Conservation (phyloP, 2,329 filamentous ascomycete genomes). For the Neophaeococcomyces aloes region DNA sequence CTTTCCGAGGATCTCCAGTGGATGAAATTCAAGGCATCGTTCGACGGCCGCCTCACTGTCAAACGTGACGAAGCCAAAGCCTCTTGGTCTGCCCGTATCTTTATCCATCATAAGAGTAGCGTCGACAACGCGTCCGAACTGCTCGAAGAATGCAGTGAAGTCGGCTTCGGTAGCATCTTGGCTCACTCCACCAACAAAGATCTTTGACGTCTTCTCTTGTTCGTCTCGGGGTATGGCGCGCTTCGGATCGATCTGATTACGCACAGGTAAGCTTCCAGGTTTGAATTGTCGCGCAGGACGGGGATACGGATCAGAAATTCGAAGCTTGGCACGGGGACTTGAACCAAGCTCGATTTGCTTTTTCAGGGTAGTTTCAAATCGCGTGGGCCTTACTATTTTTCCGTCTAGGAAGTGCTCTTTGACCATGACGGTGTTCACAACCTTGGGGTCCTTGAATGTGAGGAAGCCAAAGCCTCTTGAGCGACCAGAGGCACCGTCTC, state of each 20-base stretch:
- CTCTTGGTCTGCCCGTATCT: conserved; percentile 89
- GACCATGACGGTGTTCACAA: conserved; percentile 98
- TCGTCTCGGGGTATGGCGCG: conserved; percentile 94
- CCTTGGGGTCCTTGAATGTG: conserved; percentile 95
- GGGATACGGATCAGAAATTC: not conserved
- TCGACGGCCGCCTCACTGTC: conserved; percentile 94
- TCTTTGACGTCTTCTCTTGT: conserved; percentile 96
- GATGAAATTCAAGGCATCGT: conserved; percentile 63
- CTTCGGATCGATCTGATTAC: conserved; percentile 81
- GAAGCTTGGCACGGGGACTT: conserved; percentile 2
- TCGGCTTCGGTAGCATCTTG: conserved; percentile 95
- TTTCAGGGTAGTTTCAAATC: conserved; percentile 18
- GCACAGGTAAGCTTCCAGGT: conserved; percentile 21
- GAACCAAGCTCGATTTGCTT: conserved; percentile 15
- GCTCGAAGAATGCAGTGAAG: conserved; percentile 92
- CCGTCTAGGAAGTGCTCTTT: conserved; percentile 97
- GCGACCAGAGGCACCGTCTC: conserved; percentile 83
- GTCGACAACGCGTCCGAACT: conserved; percentile 92
- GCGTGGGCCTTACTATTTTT: conserved; percentile 67
- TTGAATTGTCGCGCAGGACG: conserved; percentile 5
- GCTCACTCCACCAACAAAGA: conserved; percentile 94
- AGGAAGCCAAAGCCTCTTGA: conserved; percentile 95
- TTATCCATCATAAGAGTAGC: conserved; percentile 99
- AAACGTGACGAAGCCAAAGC: conserved; percentile 97
- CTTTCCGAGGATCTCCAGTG: conserved; percentile 88